A percentile compares a stretch with the other conserved stretches of the same genome.
Evolutionary conservation across 768 basidiomycete genomes (phyloP).

Genomic region (Boletus huronensis): DNA sequence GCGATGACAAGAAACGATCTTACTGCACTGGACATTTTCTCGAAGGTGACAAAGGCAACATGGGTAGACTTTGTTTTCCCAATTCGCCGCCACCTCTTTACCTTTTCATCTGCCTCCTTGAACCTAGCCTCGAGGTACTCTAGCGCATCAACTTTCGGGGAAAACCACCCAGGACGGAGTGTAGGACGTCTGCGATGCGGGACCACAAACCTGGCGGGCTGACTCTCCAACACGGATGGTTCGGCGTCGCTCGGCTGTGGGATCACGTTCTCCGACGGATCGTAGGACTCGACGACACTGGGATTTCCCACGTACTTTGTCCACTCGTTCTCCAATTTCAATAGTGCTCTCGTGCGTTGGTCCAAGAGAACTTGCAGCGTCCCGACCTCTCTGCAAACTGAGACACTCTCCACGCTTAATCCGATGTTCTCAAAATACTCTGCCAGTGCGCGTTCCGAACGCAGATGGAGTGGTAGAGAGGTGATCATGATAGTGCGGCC

Average conservation of each 20-base stretch:
- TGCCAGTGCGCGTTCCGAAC: constrained; percentile 79
- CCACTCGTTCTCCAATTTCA: constrained; percentile 83
- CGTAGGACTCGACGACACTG: constrained; percentile 77
- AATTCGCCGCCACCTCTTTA: constrained; percentile 64
- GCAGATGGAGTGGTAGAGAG: constrained; percentile 78
- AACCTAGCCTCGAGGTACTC: constrained; percentile 84
- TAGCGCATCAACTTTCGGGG: constrained; percentile 78
- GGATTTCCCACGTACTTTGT: constrained; percentile 92
- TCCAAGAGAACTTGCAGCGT: constrained; percentile 71
- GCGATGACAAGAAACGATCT: constrained; percentile 25
- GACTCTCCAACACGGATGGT: constrained; percentile 49
- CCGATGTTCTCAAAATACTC: constrained; percentile 93
- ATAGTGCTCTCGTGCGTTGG: constrained; percentile 72
- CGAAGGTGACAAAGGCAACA: constrained; percentile 93
- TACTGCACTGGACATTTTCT: constrained; percentile 91
- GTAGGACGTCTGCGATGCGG: constrained; percentile 78
- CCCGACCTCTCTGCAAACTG: constrained; percentile 79
- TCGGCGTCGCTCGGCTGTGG: constrained; percentile 49
- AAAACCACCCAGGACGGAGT: constrained; percentile 70
- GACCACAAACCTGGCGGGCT: constrained; percentile 57
- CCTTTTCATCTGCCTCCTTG: constrained; percentile 76
- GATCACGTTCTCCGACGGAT: constrained; percentile 58
- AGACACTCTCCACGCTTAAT: constrained; percentile 88
- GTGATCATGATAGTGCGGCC: constrained; percentile 91
- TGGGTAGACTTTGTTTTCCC: constrained; percentile 81